These are phyloP conservation scores for Sporothrix luriei DNA, from an alignment of 2,329 filamentous ascomycete genomes.

Conservation along the genomic window DNA sequence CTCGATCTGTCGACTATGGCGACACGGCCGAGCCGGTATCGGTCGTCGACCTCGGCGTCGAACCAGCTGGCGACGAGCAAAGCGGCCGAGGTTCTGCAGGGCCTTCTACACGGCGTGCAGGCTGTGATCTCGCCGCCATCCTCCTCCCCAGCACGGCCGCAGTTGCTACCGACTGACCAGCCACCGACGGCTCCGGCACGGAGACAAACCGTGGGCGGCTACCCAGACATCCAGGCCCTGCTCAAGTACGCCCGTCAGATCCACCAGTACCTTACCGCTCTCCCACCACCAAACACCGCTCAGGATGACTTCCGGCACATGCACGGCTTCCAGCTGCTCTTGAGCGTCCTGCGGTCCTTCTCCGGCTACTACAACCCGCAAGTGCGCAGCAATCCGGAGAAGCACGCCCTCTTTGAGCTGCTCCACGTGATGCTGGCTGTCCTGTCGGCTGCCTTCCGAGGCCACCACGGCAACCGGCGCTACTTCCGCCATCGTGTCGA, in stretches of 20 bases:
- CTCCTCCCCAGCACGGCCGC: conserved; percentile 23
- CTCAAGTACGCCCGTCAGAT: conserved; percentile 64
- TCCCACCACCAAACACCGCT: conserved; percentile 50
- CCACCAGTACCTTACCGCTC: conserved; percentile 61
- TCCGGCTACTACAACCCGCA: conserved; percentile 75
- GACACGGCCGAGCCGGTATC: conserved; percentile 59
- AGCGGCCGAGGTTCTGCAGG: conserved; percentile 61
- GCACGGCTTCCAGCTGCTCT: conserved; percentile 73
- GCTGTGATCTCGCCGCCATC: conserved; percentile 41
- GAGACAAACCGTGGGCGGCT: conserved; percentile 41
- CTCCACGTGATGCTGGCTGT: conserved; percentile 73
- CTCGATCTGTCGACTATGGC: conserved; percentile 30
- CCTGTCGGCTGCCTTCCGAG: conserved; percentile 72
- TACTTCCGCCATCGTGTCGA: conserved; percentile 80
- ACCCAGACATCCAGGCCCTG: conserved; percentile 54
- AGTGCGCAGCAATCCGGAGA: conserved; percentile 63
- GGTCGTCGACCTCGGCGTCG: conserved; percentile 66
- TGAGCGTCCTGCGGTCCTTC: conserved; percentile 69
- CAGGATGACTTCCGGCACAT: conserved; percentile 85
- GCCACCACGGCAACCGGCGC: conserved; percentile 81
- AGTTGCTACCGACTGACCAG: conserved; percentile 16
- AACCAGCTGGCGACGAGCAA: conserved; percentile 59
- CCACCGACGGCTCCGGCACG: conserved; percentile 37
- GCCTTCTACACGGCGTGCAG: conserved; percentile 55
- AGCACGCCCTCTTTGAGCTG: conserved; percentile 66